Evolutionary conservation across 2,329 filamentous ascomycete species (phyloP).

Genomic region (Claviceps pazoutovae): DNA sequence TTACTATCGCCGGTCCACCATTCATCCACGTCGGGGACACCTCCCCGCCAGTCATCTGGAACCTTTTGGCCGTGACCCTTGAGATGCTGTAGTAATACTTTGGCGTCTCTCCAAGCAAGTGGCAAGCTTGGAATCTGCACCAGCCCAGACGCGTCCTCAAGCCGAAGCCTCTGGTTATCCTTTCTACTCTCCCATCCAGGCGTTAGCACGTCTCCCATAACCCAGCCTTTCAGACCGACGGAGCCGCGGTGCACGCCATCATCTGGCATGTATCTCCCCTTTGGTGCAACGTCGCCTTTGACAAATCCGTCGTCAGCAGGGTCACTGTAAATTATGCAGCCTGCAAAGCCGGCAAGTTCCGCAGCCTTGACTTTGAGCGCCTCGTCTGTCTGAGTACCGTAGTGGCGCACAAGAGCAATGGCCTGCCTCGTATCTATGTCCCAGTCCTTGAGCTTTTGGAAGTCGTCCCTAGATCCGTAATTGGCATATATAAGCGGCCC

Average conservation of each 20-base stretch:
- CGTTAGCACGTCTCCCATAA: slow-evolving; percentile 82
- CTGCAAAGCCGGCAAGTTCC: slow-evolving; percentile 70
- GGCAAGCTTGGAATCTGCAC: slow-evolving; percentile 81
- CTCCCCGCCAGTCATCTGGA: slow-evolving; percentile 60
- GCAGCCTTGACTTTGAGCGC: slow-evolving; percentile 83
- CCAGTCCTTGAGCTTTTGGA: slow-evolving; percentile 53
- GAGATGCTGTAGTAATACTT: slow-evolving; percentile 61
- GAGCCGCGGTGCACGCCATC: slow-evolving; percentile 73
- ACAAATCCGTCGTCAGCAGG: slow-evolving; percentile 71
- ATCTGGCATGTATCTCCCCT: slow-evolving; percentile 65
- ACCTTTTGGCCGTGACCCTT: slow-evolving; percentile 59
- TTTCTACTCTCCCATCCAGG: slow-evolving; percentile 69
- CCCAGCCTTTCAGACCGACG: slow-evolving; percentile 68
- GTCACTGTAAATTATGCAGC: slow-evolving; percentile 87
- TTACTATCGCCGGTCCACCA: slow-evolving; percentile 75
- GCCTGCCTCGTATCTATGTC: slow-evolving; percentile 64
- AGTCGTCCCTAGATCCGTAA: slow-evolving; percentile 77
- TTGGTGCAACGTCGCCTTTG: slow-evolving; percentile 57
- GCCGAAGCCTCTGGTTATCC: slow-evolving; percentile 49
- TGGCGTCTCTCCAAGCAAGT: slow-evolving; percentile 77
- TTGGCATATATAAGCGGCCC: slow-evolving; percentile 87
- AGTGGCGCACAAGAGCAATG: slow-evolving; percentile 72
- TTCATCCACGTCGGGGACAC: slow-evolving; percentile 57
- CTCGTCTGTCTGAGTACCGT: slow-evolving; percentile 57
- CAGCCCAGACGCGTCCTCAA: slow-evolving; percentile 58